phyloP scores from a whole-genome alignment of 148 eudicot species.

The Polygonum maritimum region DNA sequence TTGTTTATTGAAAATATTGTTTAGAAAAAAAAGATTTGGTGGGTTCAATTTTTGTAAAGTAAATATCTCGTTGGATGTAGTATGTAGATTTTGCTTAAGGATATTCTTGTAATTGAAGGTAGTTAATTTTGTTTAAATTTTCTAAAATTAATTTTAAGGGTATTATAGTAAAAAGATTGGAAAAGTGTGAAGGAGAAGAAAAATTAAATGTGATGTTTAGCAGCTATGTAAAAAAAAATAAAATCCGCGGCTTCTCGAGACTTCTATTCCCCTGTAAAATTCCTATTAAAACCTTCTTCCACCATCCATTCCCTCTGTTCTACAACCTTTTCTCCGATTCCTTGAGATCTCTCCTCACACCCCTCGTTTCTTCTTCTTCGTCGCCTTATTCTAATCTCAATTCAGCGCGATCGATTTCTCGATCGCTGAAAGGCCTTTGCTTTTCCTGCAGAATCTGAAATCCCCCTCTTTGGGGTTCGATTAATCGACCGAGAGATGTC shows the following conservation, averaged over 20 bases:
- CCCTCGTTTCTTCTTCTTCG: background rate
- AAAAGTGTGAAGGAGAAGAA: too few relatives aligned
- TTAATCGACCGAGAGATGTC: background rate
- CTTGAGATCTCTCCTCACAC: background rate
- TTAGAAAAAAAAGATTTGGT: too few relatives aligned
- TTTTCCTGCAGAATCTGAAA: background rate
- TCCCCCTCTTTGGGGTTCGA: conserved; percentile 1
- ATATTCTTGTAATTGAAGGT: too few relatives aligned
- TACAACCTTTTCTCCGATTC: background rate
- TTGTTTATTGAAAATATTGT: too few relatives aligned
- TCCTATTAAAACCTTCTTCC: conserved; percentile 1
- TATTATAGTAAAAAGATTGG: too few relatives aligned
- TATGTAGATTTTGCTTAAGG: too few relatives aligned
- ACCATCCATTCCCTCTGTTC: background rate
- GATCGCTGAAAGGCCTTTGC: background rate
- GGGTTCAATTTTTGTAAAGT: too few relatives aligned
- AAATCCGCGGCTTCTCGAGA: conserved; percentile 8
- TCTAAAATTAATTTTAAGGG: too few relatives aligned
- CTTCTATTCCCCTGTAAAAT: background rate
- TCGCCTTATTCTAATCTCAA: background rate
- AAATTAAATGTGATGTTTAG: too few relatives aligned
- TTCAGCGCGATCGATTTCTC: background rate
- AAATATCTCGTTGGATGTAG: too few relatives aligned
- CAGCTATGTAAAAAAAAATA: background rate
- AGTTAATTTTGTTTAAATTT: too few relatives aligned